Evolutionary conservation across 2,329 filamentous ascomycete genomes (phyloP), one percentile per base, ranked within the genome.

Genomic region (Microdochium bolleyi): DNA sequence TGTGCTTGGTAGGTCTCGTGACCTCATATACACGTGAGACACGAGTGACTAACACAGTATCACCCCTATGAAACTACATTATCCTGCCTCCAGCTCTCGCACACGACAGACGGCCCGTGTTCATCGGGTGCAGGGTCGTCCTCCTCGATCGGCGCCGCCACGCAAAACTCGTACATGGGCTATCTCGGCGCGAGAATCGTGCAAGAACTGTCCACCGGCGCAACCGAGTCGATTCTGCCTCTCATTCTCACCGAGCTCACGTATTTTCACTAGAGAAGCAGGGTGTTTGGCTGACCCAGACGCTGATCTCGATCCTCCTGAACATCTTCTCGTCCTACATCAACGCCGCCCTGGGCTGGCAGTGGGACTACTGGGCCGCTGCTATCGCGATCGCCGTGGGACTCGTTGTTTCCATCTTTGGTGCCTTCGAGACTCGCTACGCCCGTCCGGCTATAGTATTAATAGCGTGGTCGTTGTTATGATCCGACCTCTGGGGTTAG

Each of bases 131-230:
- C 2, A 58, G 58, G 27, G 49, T 63, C 2, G 50, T 69, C 2
- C 54, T 66, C 25, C 58, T 68, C 30, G 56, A 53, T 67, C 16
- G 58, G 60, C 4, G 61, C 60, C 24, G 62, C 60, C 2, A 57
- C 58, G 34, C 53, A 61, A 3, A 22, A 46, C 41, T 58, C 58
- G 32, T 56, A 49, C 1, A 59, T 60, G 24, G 50, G 57, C 9
- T 62, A 65, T 49, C 54, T 69, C 0, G 64, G 58, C 2, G 64
- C 59, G 1, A 58, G 66, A 10, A 61, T 62, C 52, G 49, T 67
- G 5, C 52, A 66, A 9, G 60, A 60, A 16, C 53, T 69, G 50
- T 65, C 66, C 0, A 65, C 65, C 2, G 66, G 66, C 0, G 64
- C 68, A 50, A 63, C 59, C 30, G 66, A 69, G 46, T 65, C 60